Conservation (phyloP, 140 eudicot species). For the Anethum foeniculum region DNA sequence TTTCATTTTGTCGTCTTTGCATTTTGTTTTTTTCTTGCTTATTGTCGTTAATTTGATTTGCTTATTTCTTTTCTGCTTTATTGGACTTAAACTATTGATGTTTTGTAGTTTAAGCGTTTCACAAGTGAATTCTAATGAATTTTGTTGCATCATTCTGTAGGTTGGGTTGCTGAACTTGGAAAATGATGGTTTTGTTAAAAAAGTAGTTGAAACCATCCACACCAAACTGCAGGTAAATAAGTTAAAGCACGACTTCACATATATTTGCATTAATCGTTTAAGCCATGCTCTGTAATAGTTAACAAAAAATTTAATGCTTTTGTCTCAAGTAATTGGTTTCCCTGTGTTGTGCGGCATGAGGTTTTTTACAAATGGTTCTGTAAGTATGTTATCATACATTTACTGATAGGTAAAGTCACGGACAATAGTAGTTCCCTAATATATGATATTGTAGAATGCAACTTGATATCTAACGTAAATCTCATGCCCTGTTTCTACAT, state of each 20-base stretch:
- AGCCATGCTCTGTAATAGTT: background rate
- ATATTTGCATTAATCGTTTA: background rate
- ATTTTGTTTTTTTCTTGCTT: background rate
- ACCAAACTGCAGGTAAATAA: slow-evolving; percentile 61
- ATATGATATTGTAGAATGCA: background rate
- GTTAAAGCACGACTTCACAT: background rate
- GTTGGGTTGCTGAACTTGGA: slow-evolving; percentile 90
- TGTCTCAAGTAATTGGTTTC: background rate
- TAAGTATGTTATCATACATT: background rate
- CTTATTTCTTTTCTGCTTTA: background rate
- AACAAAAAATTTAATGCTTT: background rate
- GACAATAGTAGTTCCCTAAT: background rate
- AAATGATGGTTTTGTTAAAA: slow-evolving; percentile 69
- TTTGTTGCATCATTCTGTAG: slow-evolving; percentile 21
- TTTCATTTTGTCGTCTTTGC: background rate
- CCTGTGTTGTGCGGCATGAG: background rate
- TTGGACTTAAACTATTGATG: background rate
- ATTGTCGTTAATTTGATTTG: background rate
- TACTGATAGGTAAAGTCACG: background rate
- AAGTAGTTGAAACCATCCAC: slow-evolving; percentile 57
- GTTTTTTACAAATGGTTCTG: background rate
- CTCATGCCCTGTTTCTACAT: background rate
- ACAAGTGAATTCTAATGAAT: too few relatives aligned
- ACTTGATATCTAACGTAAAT: background rate
- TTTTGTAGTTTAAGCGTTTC: too few relatives aligned